These are phyloP conservation scores for Coemansia sp. DNA, from an alignment of 192 early-diverging fungal genomes.

Conservation along the genomic window DNA sequence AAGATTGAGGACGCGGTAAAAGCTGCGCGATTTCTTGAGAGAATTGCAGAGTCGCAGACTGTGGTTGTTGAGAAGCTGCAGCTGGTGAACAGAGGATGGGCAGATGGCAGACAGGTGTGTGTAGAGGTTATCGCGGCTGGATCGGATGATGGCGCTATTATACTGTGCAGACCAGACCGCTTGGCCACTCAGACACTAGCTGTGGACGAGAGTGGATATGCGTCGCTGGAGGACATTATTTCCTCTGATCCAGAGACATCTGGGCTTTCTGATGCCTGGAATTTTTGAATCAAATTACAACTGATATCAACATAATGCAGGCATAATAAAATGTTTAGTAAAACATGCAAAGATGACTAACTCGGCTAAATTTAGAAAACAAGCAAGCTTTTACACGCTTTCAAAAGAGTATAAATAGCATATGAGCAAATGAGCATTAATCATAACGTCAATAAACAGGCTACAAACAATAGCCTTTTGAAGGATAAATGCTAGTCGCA, in stretches of 20 bases:
- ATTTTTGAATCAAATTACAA: neutral
- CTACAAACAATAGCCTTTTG: no score
- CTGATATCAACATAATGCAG: no score
- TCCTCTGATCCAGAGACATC: conserved; percentile 36
- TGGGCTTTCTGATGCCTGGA: conserved; percentile 16
- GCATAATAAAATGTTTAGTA: no score
- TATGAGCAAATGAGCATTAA: no score
- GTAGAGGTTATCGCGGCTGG: conserved; percentile 38
- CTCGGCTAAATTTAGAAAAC: no score
- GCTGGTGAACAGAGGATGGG: neutral
- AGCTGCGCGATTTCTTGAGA: conserved; percentile 20
- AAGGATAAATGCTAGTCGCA: no score
- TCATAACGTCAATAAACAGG: no score
- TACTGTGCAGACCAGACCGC: conserved; percentile 22
- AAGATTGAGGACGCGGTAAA: conserved; percentile 11
- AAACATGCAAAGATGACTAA: no score
- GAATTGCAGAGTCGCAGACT: neutral
- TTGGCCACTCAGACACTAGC: neutral
- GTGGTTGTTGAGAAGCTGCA: conserved; percentile 7
- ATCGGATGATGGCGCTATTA: conserved; percentile 23
- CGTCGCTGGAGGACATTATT: conserved; percentile 39
- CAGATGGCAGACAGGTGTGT: neutral
- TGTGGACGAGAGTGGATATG: conserved; percentile 13
- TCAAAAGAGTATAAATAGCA: no score
- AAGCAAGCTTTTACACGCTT: no score